Base-by-base conservation (phyloP, 2,329 filamentous ascomycete genomes). In the Colletotrichum horii region DNA sequence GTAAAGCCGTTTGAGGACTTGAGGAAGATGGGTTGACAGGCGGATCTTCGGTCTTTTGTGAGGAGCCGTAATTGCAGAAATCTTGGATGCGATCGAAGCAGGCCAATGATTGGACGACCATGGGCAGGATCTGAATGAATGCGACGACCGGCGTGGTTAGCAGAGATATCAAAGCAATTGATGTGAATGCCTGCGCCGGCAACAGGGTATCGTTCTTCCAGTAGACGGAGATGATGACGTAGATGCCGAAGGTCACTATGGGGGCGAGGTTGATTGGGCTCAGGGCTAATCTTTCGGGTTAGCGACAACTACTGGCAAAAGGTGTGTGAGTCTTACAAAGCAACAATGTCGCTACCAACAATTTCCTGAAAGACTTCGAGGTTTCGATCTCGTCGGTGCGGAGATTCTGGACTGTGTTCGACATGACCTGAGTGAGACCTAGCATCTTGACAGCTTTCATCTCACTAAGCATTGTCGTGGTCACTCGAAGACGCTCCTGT, bases 401-500 rank as follows among this genome's bases (percentile, higher is more conserved):
- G 60, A 83, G 70, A 4, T 76, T 74, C 24, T 80, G 77, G 8
- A 85, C 79, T 0, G 79, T 79, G 2, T 70, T 76, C 2, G 77
- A 77, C 34, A 84, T 78, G 2, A 80, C 71, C 2, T 72, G 65
- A 0, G 79, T 66, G 1, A 85, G 77, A 0, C 85, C 85, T 15
- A 84, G 82, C 82, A 88, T 88, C 78, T 88, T 88, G 26, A 88
- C 82, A 30, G 85, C 83, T 75, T 87, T 87, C 81, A 89, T 87
- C 4, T 85, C 83, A n/a, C 81, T 81, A 0, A 89, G 82, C 80
- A 87, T 83, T 5, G 80, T 80, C 2, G 83, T 80, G 0, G 87
- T 88, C 6, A 84, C 80, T 7, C 83, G 81, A 6, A 88, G 83
- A 7, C 87, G 84, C 52, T 83, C 81, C 78, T 89, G 84, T 15